Conservation (phyloP, 768 basidiomycete genomes). For the Tricholoma furcatifolium region DNA sequence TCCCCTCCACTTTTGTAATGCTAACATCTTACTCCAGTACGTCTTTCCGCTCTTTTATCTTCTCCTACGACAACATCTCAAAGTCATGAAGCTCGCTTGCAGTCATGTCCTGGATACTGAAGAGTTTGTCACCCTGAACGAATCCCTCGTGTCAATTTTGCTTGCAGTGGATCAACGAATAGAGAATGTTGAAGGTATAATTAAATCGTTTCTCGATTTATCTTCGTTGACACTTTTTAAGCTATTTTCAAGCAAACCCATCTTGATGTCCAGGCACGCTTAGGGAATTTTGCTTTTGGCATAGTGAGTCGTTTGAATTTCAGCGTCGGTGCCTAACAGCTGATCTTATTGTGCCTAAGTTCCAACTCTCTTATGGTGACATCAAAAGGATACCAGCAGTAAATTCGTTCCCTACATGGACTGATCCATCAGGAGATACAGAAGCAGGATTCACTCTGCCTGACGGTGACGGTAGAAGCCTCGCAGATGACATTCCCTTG, state of each 20-base stretch:
- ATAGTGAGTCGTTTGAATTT: constrained; percentile 22
- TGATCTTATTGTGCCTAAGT: constrained; percentile 15
- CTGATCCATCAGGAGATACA: constrained; percentile 20
- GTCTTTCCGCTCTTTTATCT: constrained; percentile 34
- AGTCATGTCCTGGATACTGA: constrained; percentile 33
- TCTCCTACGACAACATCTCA: constrained; percentile 30
- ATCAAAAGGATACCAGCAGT: constrained; percentile 28
- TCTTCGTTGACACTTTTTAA: constrained; percentile 3
- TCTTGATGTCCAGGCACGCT: constrained; percentile 28
- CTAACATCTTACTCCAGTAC: constrained; percentile 24
- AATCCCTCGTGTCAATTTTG: constrained; percentile 30
- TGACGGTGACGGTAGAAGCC: constrained; percentile 14
- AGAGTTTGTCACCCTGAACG: constrained; percentile 27
- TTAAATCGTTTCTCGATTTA: neutral
- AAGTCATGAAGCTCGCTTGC: constrained; percentile 31
- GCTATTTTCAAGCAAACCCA: constrained; percentile 37
- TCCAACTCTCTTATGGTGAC: constrained; percentile 33
- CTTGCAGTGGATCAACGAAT: constrained; percentile 30
- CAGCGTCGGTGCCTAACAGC: neutral
- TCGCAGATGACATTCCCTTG: constrained; percentile 16
- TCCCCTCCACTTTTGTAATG: neutral
- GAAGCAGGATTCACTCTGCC: constrained; percentile 13
- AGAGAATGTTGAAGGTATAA: constrained; percentile 31
- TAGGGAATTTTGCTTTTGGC: constrained; percentile 38
- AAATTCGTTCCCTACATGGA: constrained; percentile 30